A percentile compares a stretch with the other conserved stretches of the same genome.
Evolutionary conservation across 83 land plant genomes (phyloP).

Genomic region (Isoetes engelmannii): DNA sequence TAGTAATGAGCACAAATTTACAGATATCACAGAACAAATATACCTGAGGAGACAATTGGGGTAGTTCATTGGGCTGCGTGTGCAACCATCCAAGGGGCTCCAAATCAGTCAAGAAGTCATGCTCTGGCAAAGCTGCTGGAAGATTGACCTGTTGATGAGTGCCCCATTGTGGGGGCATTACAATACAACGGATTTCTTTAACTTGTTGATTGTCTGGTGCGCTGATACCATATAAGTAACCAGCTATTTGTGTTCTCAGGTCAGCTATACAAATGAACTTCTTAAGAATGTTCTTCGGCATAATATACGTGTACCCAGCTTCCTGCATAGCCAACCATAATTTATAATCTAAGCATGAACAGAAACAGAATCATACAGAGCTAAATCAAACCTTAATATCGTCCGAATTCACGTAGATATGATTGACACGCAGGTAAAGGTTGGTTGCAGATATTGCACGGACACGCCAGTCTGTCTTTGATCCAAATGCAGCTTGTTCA

Average conservation of each 20-base stretch:
- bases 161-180: constrained; percentile 98
- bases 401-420: constrained; percentile 98
- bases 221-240: constrained; percentile 89
- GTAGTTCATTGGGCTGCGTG: constrained; percentile 96
- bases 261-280: constrained; percentile 97
- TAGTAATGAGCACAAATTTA: neutral
- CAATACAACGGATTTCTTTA: constrained; percentile 96
- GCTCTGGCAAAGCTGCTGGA: constrained; percentile 88
- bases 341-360: neutral
- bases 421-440: constrained; percentile 93
- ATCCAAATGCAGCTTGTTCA: constrained; percentile 92
- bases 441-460: constrained; percentile 97
- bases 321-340: constrained; percentile 52
- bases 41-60: constrained; percentile 97
- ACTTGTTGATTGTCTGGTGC: constrained; percentile 99
- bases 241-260: constrained; percentile 84
- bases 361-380: neutral
- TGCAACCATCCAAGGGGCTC: constrained; percentile 99
- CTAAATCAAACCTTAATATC: constrained; percentile 69
- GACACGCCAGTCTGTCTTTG: constrained; percentile 98
- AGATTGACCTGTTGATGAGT: constrained; percentile 96
- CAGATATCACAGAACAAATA: neutral
- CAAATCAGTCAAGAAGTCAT: constrained; percentile 85
- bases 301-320: constrained; percentile 94
- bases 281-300: constrained; percentile 96